These are phyloP conservation scores for Triangularia setosa DNA, from an alignment of 2,329 filamentous ascomycete species.

Conservation along the genomic window DNA sequence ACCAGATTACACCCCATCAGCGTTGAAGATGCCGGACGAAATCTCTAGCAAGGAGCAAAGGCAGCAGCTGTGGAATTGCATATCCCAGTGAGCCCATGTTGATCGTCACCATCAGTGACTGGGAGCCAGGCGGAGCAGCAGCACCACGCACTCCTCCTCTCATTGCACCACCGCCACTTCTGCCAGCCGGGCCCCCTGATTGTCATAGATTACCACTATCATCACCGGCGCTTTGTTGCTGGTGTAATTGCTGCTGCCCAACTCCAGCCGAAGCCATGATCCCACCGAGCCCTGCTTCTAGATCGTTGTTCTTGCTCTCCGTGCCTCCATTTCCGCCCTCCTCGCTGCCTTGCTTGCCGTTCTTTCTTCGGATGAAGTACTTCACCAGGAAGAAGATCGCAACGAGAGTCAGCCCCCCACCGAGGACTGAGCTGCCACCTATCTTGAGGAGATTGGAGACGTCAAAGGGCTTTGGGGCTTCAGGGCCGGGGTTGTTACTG, in stretches of 20 bases:
- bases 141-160: background rate
- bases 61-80: background rate
- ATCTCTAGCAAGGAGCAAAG: background rate
- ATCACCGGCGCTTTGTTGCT: background rate
- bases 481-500: background rate
- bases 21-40: background rate
- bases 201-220: background rate
- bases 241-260: background rate
- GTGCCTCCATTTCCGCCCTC: background rate
- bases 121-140: background rate
- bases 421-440: background rate
- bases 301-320: background rate
- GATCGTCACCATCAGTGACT: background rate
- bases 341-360: background rate
- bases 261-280: background rate
- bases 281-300: background rate
- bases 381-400: background rate
- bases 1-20: background rate
- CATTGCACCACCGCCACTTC: background rate
- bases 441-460: background rate
- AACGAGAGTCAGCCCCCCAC: background rate
- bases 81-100: background rate
- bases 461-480: background rate
- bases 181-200: background rate
- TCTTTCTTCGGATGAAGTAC: background rate